Evolutionary conservation across 768 basidiomycete genomes (phyloP).

Genomic region (Fomitopsis pulvina): DNA sequence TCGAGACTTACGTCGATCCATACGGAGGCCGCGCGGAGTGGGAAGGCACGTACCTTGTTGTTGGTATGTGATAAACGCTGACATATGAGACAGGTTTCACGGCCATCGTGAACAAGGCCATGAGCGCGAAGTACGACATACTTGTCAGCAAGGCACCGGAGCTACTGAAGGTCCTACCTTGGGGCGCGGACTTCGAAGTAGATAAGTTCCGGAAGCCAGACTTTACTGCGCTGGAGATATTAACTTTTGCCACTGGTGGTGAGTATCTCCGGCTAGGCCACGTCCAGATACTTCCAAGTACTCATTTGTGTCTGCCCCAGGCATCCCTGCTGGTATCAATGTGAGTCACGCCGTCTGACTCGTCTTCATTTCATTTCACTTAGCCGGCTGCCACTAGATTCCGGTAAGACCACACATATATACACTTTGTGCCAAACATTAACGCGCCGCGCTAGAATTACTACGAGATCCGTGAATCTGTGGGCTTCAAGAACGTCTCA

Average conservation of each 20-base stretch:
- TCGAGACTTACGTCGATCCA: conserved; percentile 79
- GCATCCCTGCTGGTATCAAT: conserved; percentile 86
- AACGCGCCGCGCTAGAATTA: conserved; percentile 47
- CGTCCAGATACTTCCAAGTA: background rate
- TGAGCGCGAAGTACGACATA: conserved; percentile 75
- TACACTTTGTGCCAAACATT: background rate
- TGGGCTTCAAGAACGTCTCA: conserved; percentile 88
- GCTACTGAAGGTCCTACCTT: conserved; percentile 75
- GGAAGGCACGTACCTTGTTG: conserved; percentile 52
- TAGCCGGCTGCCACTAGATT: conserved; percentile 36
- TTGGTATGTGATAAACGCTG: background rate
- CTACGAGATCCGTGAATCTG: conserved; percentile 73
- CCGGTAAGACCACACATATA: conserved; percentile 36
- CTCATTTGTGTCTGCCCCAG: conserved; percentile 25
- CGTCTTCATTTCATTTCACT: background rate
- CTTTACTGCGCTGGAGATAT: conserved; percentile 79
- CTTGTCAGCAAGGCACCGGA: conserved; percentile 74
- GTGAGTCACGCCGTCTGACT: conserved; percentile 30
- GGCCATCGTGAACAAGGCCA: conserved; percentile 79
- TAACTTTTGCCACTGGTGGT: conserved; percentile 83
- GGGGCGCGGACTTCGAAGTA: conserved; percentile 52
- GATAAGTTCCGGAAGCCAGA: conserved; percentile 77
- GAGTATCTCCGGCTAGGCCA: too few species aligned
- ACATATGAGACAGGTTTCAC: conserved; percentile 57
- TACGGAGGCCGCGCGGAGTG: conserved; percentile 90